These are phyloP conservation scores for Schwanniomyces etchellsii DNA, from an alignment of 1,139 yeast genomes.

Conservation along the genomic window DNA sequence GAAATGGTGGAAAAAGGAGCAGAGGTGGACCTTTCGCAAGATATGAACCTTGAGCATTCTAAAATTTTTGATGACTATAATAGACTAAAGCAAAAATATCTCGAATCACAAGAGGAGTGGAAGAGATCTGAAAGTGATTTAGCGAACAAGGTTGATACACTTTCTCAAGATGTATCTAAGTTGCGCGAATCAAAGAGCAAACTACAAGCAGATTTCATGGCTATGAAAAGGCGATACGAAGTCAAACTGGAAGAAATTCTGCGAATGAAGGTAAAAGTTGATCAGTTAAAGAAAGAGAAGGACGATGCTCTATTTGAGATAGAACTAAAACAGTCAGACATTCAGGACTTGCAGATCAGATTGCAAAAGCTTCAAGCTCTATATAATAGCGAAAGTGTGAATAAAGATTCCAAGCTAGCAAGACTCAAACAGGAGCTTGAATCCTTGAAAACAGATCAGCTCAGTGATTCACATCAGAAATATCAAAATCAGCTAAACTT, in stretches of 20 bases:
- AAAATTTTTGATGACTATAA: slow-evolving; percentile 40
- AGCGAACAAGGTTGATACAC: slow-evolving; percentile 37
- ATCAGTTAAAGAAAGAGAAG: slow-evolving; percentile 10
- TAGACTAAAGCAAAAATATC: slow-evolving; percentile 58
- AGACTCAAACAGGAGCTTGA: not conserved
- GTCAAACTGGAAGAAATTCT: slow-evolving; percentile 20
- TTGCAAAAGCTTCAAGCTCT: slow-evolving; percentile 24
- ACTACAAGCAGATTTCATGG: slow-evolving; percentile 23
- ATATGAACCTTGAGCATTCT: slow-evolving; percentile 26
- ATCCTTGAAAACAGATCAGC: not conserved
- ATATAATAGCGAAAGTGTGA: slow-evolving; percentile 25
- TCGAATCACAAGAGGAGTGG: slow-evolving; percentile 66
- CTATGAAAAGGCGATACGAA: slow-evolving; percentile 14
- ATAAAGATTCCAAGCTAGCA: slow-evolving; percentile 22
- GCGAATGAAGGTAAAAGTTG: slow-evolving; percentile 10
- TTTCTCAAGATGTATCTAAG: slow-evolving; percentile 34
- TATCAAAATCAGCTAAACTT: too few species aligned
- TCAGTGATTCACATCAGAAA: too few species aligned
- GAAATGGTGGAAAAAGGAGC: slow-evolving; percentile 10
- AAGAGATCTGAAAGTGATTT: slow-evolving; percentile 53
- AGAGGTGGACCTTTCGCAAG: not conserved
- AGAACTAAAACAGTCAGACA: slow-evolving; percentile 21
- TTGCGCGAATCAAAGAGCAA: slow-evolving; percentile 28
- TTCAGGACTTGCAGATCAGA: slow-evolving; percentile 23
- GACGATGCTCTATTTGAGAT: slow-evolving; percentile 16